Conservation (phyloP, 345 rosid genomes). For the Rhodamnia argentea region DNA sequence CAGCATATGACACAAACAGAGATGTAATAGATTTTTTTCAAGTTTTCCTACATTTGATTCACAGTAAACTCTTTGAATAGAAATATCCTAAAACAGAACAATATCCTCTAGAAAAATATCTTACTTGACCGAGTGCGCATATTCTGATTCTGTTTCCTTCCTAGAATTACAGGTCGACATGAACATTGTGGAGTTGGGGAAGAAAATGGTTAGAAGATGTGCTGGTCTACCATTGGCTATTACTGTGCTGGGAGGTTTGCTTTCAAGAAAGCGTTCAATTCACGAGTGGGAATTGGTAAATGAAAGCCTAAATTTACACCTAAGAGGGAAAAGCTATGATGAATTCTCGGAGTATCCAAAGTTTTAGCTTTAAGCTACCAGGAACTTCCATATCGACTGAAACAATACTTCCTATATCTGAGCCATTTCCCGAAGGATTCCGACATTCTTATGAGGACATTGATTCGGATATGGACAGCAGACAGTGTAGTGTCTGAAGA, state of each 20-base stretch:
- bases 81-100: background rate
- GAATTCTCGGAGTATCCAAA: background rate
- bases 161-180: background rate
- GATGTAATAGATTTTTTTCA: background rate
- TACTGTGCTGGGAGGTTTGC: conserved; percentile 27
- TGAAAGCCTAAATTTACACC: conserved; percentile 3
- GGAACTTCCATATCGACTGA: conserved; percentile 11
- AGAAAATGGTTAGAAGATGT: conserved; percentile 22
- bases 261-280: conserved; percentile 13
- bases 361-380: conserved; percentile 20
- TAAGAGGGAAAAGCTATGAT: background rate
- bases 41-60: background rate
- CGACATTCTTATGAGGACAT: conserved; percentile 21
- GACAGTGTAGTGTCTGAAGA: conserved; percentile 15
- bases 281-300: conserved; percentile 13
- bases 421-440: conserved; percentile 23
- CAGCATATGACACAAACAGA: background rate
- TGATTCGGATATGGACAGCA: conserved; percentile 33
- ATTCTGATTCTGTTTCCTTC: background rate
- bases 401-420: conserved; percentile 19
- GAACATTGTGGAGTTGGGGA: conserved; percentile 14
- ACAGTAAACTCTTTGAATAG: background rate
- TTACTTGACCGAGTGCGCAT: background rate
- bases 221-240: conserved; percentile 27
- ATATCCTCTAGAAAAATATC: background rate